Conservation (phyloP, 495 filamentous ascomycete genomes). For the Elasticomyces elasticus region DNA sequence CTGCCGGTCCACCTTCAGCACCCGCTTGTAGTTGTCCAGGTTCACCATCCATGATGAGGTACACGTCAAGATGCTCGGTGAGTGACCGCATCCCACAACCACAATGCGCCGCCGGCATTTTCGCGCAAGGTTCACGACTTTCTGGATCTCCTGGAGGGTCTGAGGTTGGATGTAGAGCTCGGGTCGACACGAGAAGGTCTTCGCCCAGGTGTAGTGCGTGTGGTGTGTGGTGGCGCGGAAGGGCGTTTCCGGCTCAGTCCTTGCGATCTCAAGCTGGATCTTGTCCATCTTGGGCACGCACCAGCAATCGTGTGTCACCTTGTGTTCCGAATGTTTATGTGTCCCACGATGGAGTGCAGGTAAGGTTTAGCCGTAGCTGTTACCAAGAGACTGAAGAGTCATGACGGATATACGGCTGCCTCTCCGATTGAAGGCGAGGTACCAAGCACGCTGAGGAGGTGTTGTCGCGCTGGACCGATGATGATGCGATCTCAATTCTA, state of each 20-base stretch:
- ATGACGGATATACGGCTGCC: too few relatives aligned
- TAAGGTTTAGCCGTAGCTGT: neutral
- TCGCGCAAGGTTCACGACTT: conserved; percentile 71
- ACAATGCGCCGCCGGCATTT: conserved; percentile 69
- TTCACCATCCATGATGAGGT: conserved; percentile 93
- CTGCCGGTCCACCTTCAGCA: conserved; percentile 55
- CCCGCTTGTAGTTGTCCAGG: conserved; percentile 67
- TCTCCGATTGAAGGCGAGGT: too few relatives aligned
- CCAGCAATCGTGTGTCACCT: too few relatives aligned
- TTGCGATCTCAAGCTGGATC: conserved; percentile 43
- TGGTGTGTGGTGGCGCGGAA: conserved; percentile 66
- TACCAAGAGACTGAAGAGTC: neutral
- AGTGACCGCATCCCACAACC: conserved; percentile 78
- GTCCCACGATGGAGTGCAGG: neutral
- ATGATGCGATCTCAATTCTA: too few relatives aligned
- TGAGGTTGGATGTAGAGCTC: conserved; percentile 83
- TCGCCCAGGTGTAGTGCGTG: conserved; percentile 91
- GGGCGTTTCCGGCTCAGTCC: conserved; percentile 50
- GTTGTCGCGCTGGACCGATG: too few relatives aligned
- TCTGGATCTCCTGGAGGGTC: conserved; percentile 67
- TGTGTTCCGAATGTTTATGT: neutral
- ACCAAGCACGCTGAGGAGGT: too few relatives aligned
- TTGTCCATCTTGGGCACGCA: conserved; percentile 36
- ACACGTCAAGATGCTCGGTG: conserved; percentile 84
- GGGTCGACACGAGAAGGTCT: conserved; percentile 75